Percentiles rank a stretch among this genome's conserved stretches.
phyloP scores from a whole-genome alignment of 2,329 filamentous ascomycete species.

The Beauveria sp. region DNA sequence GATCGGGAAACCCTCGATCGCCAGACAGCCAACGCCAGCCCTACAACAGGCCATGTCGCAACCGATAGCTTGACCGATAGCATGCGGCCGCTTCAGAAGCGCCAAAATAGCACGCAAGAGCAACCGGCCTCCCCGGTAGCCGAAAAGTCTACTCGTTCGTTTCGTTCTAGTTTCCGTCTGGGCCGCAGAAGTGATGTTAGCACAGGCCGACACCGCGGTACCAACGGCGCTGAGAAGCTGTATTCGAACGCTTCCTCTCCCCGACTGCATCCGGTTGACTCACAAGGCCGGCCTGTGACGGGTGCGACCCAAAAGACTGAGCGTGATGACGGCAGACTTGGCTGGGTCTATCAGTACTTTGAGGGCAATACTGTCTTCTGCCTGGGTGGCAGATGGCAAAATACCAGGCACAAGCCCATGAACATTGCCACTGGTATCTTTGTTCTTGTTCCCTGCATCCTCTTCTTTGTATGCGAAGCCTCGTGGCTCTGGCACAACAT shows the following conservation, averaged over 20 bases:
- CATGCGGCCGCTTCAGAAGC: constrained; percentile 60
- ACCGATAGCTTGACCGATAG: constrained; percentile 66
- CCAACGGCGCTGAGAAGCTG: constrained; percentile 71
- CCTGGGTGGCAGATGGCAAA: constrained; percentile 77
- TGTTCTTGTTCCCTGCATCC: constrained; percentile 65
- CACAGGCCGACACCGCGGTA: constrained; percentile 45
- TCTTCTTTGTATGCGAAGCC: constrained; percentile 83
- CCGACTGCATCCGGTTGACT: constrained; percentile 45
- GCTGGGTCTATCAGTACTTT: constrained; percentile 86
- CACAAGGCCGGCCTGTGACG: constrained; percentile 15
- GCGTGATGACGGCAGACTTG: constrained; percentile 17
- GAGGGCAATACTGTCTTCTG: constrained; percentile 90
- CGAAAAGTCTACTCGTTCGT: constrained; percentile 66
- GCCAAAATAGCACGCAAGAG: constrained; percentile 26
- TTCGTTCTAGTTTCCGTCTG: constrained; percentile 67
- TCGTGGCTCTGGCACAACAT: constrained; percentile 80
- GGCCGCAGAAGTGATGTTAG: constrained; percentile 46
- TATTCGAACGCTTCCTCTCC: constrained; percentile 74
- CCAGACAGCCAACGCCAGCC: constrained; percentile 66
- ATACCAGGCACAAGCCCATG: constrained; percentile 78
- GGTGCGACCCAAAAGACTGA: constrained; percentile 21
- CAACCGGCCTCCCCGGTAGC: constrained; percentile 42
- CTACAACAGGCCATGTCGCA: constrained; percentile 51
- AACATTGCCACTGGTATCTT: constrained; percentile 80
- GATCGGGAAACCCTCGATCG: constrained; percentile 65